Percentiles rank a stretch among this genome's conserved stretches.
Evolutionary conservation across 768 basidiomycete genomes (phyloP).

Genomic region (Tylopilus cervinicoccineus): DNA sequence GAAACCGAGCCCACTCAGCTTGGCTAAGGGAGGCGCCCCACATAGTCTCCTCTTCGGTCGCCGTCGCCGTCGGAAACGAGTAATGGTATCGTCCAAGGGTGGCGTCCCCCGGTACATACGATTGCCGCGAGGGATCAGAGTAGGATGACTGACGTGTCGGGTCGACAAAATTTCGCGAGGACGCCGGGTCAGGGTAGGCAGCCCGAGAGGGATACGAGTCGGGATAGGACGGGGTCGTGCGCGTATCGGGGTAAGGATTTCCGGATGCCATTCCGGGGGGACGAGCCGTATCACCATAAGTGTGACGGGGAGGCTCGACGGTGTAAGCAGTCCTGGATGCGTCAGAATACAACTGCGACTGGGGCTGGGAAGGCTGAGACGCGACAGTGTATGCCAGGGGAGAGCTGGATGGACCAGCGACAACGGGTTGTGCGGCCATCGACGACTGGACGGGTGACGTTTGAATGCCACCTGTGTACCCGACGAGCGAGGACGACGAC

Average conservation of each 20-base stretch:
- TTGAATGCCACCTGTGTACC: constrained; percentile 17
- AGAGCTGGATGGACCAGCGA: constrained; percentile 19
- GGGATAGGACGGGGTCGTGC: constrained; percentile 18
- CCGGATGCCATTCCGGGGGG: constrained; percentile 13
- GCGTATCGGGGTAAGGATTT: constrained; percentile 30
- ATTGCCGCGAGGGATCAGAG: constrained; percentile 25
- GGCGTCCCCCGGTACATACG: constrained; percentile 24
- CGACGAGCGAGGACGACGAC: constrained; percentile 26
- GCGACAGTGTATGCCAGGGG: constrained; percentile 22
- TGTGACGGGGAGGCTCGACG: constrained; percentile 20
- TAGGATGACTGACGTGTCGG: constrained; percentile 19
- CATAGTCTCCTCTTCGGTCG: constrained; percentile 57
- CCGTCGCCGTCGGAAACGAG: constrained; percentile 41
- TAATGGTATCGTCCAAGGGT: constrained; percentile 24
- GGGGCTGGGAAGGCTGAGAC: constrained; percentile 21
- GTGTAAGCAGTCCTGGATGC: constrained; percentile 18
- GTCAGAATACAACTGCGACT: constrained; percentile 26
- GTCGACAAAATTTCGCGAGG: constrained; percentile 24
- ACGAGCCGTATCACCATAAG: constrained; percentile 21
- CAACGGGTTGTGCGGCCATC: constrained; percentile 17
- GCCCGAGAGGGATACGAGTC: constrained; percentile 24
- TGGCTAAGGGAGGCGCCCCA: constrained; percentile 78
- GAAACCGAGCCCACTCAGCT: constrained; percentile 65
- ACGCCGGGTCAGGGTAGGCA: constrained; percentile 23
- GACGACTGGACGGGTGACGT: constrained; percentile 23